phyloP scores from a whole-genome alignment of 1,284 basidiomycete species.

The Apiotrichum veenhuisii region DNA sequence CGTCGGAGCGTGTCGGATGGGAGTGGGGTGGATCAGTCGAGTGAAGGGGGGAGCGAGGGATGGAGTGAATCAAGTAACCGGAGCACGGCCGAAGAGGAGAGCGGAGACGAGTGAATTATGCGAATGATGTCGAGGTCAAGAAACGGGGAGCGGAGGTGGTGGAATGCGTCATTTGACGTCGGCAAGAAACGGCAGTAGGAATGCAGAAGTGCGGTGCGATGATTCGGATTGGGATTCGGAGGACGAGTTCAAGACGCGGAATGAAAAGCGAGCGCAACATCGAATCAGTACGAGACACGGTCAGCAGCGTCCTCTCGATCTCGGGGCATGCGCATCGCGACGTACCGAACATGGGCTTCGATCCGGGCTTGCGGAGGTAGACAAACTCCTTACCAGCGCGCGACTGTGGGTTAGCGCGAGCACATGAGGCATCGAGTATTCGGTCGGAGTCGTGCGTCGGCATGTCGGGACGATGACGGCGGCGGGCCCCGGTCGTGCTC shows the following conservation, averaged over 20 bases:
- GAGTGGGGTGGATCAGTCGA: background rate
- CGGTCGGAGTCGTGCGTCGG: background rate
- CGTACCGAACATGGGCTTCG: conserved; percentile 46
- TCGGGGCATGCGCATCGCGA: conserved; percentile 6
- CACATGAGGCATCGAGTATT: background rate
- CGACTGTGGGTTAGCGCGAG: conserved; percentile 17
- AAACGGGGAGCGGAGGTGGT: no score
- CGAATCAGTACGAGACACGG: background rate
- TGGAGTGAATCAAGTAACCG: background rate
- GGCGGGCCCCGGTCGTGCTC: background rate
- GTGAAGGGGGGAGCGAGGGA: background rate
- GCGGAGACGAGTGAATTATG: no score
- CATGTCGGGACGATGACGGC: background rate
- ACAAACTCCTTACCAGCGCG: conserved; percentile 38
- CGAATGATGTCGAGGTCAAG: background rate
- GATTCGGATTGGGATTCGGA: background rate
- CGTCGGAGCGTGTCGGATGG: conserved; percentile 3
- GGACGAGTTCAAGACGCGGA: background rate
- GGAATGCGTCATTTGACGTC: background rate
- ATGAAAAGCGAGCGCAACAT: background rate
- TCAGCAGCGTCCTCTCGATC: conserved; percentile 8
- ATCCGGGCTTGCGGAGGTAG: conserved; percentile 41
- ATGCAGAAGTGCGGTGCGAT: no score
- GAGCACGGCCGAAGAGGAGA: no score
- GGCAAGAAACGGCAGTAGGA: background rate